Evolutionary conservation across 805 yeast genomes (phyloP).

Genomic region (Candida ipomoeae): DNA sequence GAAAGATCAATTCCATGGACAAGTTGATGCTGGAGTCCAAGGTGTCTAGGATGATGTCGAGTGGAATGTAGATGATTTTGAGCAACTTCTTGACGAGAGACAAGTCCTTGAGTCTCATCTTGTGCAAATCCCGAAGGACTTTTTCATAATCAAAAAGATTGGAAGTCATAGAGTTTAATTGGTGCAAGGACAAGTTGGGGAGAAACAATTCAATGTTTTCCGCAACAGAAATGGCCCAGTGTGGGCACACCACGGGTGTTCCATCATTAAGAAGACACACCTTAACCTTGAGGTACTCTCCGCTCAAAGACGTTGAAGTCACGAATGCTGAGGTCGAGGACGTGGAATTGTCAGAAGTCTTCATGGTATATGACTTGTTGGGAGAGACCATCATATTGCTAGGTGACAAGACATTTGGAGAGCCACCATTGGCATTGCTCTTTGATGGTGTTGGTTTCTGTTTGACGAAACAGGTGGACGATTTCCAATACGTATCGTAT

Average conservation of each 20-base stretch:
- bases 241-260: slow-evolving; percentile 78
- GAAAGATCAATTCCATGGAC: slow-evolving; percentile 72
- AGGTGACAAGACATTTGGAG: slow-evolving; percentile 27
- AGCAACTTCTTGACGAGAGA: slow-evolving; percentile 41
- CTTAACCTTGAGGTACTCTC: slow-evolving; percentile 66
- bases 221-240: slow-evolving; percentile 49
- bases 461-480: slow-evolving; percentile 57
- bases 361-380: slow-evolving; percentile 7
- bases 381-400: slow-evolving; percentile 31
- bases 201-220: slow-evolving; percentile 56
- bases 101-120: slow-evolving; percentile 35
- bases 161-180: slow-evolving; percentile 38
- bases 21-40: slow-evolving; percentile 61
- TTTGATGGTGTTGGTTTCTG: slow-evolving; percentile 23
- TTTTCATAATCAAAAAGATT: slow-evolving; percentile 38
- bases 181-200: slow-evolving; percentile 51
- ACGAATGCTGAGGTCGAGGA: slow-evolving; percentile 56
- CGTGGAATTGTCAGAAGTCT: slow-evolving; percentile 9
- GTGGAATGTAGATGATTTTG: slow-evolving; percentile 50
- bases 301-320: slow-evolving; percentile 85
- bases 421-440: slow-evolving; percentile 34
- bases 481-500: slow-evolving; percentile 96
- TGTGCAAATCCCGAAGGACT: slow-evolving; percentile 35
- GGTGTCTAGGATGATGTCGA: slow-evolving; percentile 52
- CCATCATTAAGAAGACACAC: slow-evolving; percentile 78